These are phyloP conservation scores for Maudiozyma pseudohumilis DNA, from an alignment of 805 yeast species.

Conservation along the genomic window DNA sequence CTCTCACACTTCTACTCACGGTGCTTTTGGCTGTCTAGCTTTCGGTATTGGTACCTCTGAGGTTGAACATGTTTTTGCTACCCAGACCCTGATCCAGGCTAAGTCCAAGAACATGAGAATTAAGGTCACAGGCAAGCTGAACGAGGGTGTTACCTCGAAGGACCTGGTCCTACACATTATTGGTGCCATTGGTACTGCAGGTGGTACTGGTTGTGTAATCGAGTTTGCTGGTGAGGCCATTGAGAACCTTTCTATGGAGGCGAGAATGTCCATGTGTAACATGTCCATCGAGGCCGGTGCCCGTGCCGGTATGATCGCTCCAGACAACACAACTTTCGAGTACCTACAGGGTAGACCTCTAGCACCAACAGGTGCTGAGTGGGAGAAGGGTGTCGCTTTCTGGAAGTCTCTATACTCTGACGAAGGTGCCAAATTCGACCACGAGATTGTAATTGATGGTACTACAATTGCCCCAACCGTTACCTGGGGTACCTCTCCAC, in stretches of 20 bases:
- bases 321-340: conserved; percentile 80
- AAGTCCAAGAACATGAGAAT: conserved; percentile 95
- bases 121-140: conserved; percentile 70
- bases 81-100: conserved; percentile 90
- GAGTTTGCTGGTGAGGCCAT: conserved; percentile 97
- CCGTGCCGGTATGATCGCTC: conserved; percentile 98
- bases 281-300: conserved; percentile 99
- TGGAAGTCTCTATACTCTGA: conserved; percentile 87
- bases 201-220: conserved; percentile 95
- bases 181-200: conserved; percentile 97
- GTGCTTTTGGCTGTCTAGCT: conserved; percentile 95
- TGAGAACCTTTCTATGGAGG: conserved; percentile 85
- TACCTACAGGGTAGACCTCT: conserved; percentile 90
- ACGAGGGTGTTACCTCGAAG: conserved; percentile 89
- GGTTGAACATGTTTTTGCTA: conserved; percentile 97
- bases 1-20: conserved; percentile 97
- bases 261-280: conserved; percentile 98
- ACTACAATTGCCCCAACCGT: conserved; percentile 87
- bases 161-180: conserved; percentile 90
- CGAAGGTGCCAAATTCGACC: conserved; percentile 82
- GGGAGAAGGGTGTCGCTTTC: conserved; percentile 88
- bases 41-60: conserved; percentile 99
- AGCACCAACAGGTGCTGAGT: conserved; percentile 87
- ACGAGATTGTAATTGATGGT: conserved; percentile 72
- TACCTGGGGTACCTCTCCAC: conserved; percentile 99